Conservation (phyloP, 2,329 filamentous ascomycete genomes). For the Orbilia javanica region DNA sequence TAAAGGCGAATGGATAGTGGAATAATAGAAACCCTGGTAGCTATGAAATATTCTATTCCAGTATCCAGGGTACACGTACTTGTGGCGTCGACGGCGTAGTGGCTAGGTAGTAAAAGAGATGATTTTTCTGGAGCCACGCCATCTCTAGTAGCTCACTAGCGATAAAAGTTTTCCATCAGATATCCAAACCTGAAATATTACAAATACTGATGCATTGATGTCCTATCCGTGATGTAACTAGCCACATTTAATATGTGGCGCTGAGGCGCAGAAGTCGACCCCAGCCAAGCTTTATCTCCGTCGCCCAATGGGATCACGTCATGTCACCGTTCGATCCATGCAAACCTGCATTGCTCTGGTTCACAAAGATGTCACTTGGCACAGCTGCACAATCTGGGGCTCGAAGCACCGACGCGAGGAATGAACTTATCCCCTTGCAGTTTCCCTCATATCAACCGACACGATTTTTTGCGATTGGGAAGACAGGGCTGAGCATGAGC, state of each 20-base stretch:
- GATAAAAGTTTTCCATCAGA: too few relatives aligned
- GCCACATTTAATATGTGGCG: conserved; percentile 13
- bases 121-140: too few relatives aligned
- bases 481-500: not conserved
- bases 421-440: conserved; percentile 21
- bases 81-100: not conserved
- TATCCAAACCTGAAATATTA: not conserved
- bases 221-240: not conserved
- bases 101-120: too few relatives aligned
- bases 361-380: not conserved
- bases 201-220: not conserved
- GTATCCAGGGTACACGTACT: not conserved
- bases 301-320: conserved; percentile 24
- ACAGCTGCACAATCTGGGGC: not conserved
- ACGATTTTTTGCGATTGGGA: conserved; percentile 9
- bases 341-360: conserved; percentile 9
- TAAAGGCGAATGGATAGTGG: not conserved
- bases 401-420: conserved; percentile 29
- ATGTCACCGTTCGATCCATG: conserved; percentile 2
- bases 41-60: too few relatives aligned
- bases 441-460: conserved; percentile 4
- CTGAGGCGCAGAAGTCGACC: not conserved
- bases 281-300: conserved; percentile 23
- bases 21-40: not conserved
- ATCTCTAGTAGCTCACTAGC: too few relatives aligned